These are phyloP conservation scores for Epichloe gansuensis DNA, from an alignment of 2,329 filamentous ascomycete genomes.

Conservation along the genomic window DNA sequence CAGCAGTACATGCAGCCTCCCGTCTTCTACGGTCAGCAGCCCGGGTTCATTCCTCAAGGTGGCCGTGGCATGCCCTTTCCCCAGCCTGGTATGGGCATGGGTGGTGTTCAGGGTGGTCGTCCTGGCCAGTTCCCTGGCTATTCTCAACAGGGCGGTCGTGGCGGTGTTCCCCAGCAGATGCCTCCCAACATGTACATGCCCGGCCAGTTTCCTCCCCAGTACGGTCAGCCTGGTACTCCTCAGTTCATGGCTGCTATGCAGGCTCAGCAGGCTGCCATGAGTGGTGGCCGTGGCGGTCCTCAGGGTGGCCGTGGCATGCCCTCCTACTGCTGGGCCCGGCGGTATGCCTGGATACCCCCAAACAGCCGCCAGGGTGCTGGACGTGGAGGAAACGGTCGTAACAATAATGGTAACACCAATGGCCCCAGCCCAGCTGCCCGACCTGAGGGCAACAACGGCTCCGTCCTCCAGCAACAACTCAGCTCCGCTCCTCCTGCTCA, in stretches of 20 bases:
- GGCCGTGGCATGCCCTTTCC: conserved; percentile 57
- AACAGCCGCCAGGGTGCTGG: conserved; percentile 41
- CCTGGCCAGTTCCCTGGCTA: conserved; percentile 80
- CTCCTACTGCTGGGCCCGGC: conserved; percentile 43
- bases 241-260: conserved; percentile 75
- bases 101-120: conserved; percentile 66
- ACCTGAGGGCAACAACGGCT: conserved; percentile 19
- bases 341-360: conserved; percentile 46
- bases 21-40: conserved; percentile 84
- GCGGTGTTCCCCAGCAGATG: conserved; percentile 75
- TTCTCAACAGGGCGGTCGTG: conserved; percentile 78
- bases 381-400: conserved; percentile 25
- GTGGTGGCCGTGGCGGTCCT: conserved; percentile 50
- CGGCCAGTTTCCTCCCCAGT: conserved; percentile 68
- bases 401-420: conserved; percentile 27
- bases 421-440: conserved; percentile 36
- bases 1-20: conserved; percentile 79
- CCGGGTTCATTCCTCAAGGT: conserved; percentile 52
- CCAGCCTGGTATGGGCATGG: conserved; percentile 51
- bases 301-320: conserved; percentile 63
- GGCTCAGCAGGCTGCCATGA: conserved; percentile 49
- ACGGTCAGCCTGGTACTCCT: conserved; percentile 68
- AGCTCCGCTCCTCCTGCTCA: conserved; percentile 49
- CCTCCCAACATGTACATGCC: conserved; percentile 80
- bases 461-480: conserved; percentile 46